These are phyloP conservation scores for Trichoderma lentiforme DNA, from an alignment of 2,329 filamentous ascomycete genomes.

Conservation along the genomic window DNA sequence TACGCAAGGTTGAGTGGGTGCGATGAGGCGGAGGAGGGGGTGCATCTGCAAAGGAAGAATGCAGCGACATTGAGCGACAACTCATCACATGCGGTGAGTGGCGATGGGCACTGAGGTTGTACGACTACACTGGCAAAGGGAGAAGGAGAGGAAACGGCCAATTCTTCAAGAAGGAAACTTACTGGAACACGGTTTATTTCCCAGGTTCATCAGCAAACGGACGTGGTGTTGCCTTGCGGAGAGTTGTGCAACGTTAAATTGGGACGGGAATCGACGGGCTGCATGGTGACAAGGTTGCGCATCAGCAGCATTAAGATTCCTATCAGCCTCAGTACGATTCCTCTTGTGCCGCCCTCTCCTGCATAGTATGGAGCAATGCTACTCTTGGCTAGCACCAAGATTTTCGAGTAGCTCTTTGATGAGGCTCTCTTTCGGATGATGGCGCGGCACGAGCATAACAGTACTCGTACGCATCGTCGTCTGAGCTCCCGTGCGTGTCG, in stretches of 20 bases:
- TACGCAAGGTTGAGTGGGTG: neutral
- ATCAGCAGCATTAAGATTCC: neutral
- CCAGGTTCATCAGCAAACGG: neutral
- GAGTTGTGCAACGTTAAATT: neutral
- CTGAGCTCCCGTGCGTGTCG: neutral
- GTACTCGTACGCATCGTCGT: neutral
- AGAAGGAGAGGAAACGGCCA: neutral
- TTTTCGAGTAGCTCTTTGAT: neutral
- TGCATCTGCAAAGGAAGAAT: neutral
- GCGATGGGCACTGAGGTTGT: neutral
- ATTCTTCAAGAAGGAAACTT: neutral
- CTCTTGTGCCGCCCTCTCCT: neutral
- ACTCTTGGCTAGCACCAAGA: neutral
- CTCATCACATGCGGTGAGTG: neutral
- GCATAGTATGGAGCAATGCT: neutral
- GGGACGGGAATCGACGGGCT: conserved; percentile 11
- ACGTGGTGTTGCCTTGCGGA: conserved; percentile 1
- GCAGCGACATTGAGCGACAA: conserved; percentile 1
- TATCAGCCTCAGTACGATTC: neutral
- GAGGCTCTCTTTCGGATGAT: neutral
- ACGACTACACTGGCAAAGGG: neutral
- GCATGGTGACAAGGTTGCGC: conserved; percentile 11
- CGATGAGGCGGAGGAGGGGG: neutral
- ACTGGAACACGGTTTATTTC: neutral
- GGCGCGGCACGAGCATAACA: neutral